Base-by-base conservation (phyloP, 2,329 filamentous ascomycete genomes). In the Alternaria longipes region DNA sequence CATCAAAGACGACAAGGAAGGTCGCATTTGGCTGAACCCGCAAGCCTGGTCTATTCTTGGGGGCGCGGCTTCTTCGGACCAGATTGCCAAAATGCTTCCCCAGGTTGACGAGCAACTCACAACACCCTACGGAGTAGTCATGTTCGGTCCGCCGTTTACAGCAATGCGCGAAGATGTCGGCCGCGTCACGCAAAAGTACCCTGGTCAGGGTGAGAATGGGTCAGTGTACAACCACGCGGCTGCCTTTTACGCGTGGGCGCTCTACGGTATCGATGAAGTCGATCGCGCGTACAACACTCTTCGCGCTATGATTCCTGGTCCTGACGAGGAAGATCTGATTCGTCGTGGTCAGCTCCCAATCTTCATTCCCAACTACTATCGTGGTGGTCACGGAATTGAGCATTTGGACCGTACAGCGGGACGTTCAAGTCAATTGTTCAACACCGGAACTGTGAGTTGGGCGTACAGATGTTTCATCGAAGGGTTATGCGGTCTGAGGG, bases 281-380 rank as follows among this genome's bases (percentile, higher is more conserved):
- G 84, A 86, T 58, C 81, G 84, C 16, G 85, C 85, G 0, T 87
- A 82, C 70, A 74, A 72, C n/a, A 74, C 82, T 3, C 76, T 87
- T 12, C 81, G 85, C 2, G 82, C 84, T 65, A 82, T 87, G 80
- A 79, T 87, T 4, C 84, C 85, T 0, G 85, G 85, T 0, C 85
- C 85, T 0, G 74, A 66, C 32, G 81, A 84, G 40, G 79, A 81
- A 8, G 85, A 87, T 64, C 83, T 85, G 59, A 45, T 81, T 22
- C 84, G 82, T 63, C 79, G 85, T 14, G 85, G 85, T 11, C 85
- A 87, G 74, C 75, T 87, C 45, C 85, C 85, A 0, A 80, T 86
- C 16, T 87, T 84, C 70, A 84, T 87, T 40, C 85, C 85, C 14
- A 87, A 87, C 69, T 87, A 87, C 75, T 87, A 87, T 77, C 70